These are phyloP conservation scores for Colletotrichum paranaense DNA, from an alignment of 2,329 filamentous ascomycete species.

Conservation along the genomic window DNA sequence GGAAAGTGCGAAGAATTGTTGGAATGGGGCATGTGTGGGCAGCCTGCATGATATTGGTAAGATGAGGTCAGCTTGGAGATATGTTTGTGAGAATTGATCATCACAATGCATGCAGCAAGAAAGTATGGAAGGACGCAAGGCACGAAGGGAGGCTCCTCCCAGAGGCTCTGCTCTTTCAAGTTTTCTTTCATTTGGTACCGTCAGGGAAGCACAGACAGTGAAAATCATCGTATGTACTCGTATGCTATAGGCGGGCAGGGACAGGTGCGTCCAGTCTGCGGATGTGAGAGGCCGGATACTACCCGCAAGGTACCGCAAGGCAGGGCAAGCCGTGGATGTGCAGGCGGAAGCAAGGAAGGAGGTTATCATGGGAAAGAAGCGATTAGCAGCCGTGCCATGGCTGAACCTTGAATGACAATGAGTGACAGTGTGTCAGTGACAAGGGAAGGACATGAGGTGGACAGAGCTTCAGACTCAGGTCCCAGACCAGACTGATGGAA, in stretches of 20 bases:
- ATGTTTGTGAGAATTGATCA: neutral
- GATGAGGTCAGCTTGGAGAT: conserved; percentile 4
- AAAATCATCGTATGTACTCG: neutral
- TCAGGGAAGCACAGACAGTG: neutral
- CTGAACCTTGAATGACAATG: neutral
- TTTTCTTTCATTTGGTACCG: no score
- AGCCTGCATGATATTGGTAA: conserved; percentile 17
- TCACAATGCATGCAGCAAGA: neutral
- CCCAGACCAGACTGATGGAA: neutral
- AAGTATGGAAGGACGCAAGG: conserved; percentile 2
- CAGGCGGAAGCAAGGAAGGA: conserved; percentile 5
- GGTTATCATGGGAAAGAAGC: neutral
- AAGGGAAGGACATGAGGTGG: neutral
- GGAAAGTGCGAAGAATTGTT: neutral
- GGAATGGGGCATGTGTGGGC: neutral
- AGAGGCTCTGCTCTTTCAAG: neutral
- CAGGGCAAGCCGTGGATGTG: neutral
- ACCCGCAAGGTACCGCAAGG: neutral
- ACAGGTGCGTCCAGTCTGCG: neutral
- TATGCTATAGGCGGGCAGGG: conserved; percentile 3
- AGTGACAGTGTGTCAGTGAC: neutral
- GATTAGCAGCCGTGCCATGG: neutral
- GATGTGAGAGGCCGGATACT: neutral
- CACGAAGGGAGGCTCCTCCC: neutral
- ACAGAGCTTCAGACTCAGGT: neutral